Conservation (phyloP, 2,329 filamentous ascomycete species). For the Pseudomassariella vexata region DNA sequence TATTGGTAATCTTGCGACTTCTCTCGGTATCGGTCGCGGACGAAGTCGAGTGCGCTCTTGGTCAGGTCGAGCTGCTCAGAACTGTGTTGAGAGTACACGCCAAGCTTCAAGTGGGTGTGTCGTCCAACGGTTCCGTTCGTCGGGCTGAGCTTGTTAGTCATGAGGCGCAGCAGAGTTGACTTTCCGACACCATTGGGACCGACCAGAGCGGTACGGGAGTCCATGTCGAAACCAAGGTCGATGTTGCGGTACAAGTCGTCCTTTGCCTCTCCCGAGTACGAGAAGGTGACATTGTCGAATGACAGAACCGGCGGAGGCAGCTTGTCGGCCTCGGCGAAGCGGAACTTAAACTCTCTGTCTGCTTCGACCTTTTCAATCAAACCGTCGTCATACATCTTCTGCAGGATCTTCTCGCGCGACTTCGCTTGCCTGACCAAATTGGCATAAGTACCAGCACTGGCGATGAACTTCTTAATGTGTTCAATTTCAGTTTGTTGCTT, state of each 20-base stretch:
- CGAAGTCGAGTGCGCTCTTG: slow-evolving; percentile 96
- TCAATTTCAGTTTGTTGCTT: slow-evolving; percentile 99
- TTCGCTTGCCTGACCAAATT: slow-evolving; percentile 99
- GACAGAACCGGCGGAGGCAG: slow-evolving; percentile 95
- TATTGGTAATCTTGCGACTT: slow-evolving; percentile 98
- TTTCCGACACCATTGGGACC: slow-evolving; percentile 99
- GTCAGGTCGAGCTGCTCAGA: slow-evolving; percentile 97
- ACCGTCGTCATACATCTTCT: slow-evolving; percentile 99
- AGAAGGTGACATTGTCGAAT: slow-evolving; percentile 96
- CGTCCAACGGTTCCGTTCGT: slow-evolving; percentile 76
- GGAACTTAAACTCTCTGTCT: slow-evolving; percentile 93
- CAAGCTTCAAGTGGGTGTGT: slow-evolving; percentile 97
- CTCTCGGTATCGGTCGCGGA: slow-evolving; percentile 85
- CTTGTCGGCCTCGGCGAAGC: slow-evolving; percentile 98
- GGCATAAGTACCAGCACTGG: slow-evolving; percentile 98
- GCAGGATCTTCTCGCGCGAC: slow-evolving; percentile 98
- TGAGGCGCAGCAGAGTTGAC: slow-evolving; percentile 89
- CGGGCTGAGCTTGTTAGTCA: slow-evolving; percentile 90
- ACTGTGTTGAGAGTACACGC: slow-evolving; percentile 97
- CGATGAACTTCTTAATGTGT: slow-evolving; percentile 99
- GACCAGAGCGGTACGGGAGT: slow-evolving; percentile 93
- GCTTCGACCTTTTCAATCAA: slow-evolving; percentile 86
- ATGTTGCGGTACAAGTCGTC: slow-evolving; percentile 96
- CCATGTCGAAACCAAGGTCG: slow-evolving; percentile 99
- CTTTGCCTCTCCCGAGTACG: slow-evolving; percentile 82